Base-by-base conservation (phyloP, 441 rosid species). In the Arabidopsis lyrata region DNA sequence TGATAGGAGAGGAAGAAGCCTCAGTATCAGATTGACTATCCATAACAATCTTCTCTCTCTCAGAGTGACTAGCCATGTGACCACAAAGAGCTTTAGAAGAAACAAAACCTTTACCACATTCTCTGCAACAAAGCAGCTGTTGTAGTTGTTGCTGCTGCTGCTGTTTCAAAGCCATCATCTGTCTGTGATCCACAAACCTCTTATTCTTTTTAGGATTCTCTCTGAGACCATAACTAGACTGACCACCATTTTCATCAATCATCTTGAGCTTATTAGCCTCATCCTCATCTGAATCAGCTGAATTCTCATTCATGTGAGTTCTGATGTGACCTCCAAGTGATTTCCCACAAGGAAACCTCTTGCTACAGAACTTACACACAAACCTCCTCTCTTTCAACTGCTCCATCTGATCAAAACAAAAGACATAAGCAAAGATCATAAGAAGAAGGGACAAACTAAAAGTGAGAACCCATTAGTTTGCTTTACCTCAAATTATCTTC, bases 61-160 rank as follows among this genome's bases (percentile, higher is more conserved):
- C 92, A 8, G 97, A 87, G 74, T 94, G 98, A 81, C 81, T 86
- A 79, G 97, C 97, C 97, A 92, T 90, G 81, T 95, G 99, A 63
- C 99, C 97, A 77, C 94, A 95, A 35, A 95, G 87, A 70, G 99
- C 99, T 84, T 90, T 95, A 75, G 87, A 41, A 11, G 97, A 89
- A 41, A 76, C 86, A 73, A 95, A 95, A 44, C 93, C 93, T 85
- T 89, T 95, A 53, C 99, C 95, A 80, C 99, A 95, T 85, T 89
- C 94, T 77, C 85, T 90, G 63, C 99, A 95, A 32, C 81, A 47
- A 74, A 82, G 84, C 31, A 81, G 89, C 11, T 76, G 83, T 1
- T 78, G 83, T 12, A 78, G 87, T 12, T 78, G 83, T 0, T 76
- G 83, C 3, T 74, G 87, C 11, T 78, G 83, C 0, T 76, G 83